These are phyloP conservation scores for Cyanodermella asteris DNA, from an alignment of 2,329 filamentous ascomycete genomes.

Conservation along the genomic window DNA sequence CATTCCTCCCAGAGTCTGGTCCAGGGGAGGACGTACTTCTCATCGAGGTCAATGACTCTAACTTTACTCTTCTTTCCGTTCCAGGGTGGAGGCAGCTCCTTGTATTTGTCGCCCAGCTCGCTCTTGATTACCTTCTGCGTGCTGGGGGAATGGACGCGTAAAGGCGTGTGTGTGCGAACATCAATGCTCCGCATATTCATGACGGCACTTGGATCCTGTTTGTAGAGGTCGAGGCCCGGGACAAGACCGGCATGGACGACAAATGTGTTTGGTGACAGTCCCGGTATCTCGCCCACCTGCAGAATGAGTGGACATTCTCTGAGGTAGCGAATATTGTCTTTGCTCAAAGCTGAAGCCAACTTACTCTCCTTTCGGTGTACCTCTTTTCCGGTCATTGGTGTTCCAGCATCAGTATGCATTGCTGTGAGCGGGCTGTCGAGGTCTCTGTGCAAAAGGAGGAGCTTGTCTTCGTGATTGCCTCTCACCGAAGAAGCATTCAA, in stretches of 20 bases:
- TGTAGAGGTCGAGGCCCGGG: conserved; percentile 45
- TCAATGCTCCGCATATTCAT: conserved; percentile 85
- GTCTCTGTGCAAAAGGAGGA: conserved; percentile 43
- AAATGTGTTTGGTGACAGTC: conserved; percentile 40
- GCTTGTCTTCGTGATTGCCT: conserved; percentile 78
- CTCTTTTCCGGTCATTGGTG: conserved; percentile 2
- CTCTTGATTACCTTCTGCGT: background rate
- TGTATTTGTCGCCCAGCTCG: no score
- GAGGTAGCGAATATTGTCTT: conserved; percentile 47
- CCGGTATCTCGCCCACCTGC: conserved; percentile 39
- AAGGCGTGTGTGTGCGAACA: conserved; percentile 27
- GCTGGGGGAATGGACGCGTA: background rate
- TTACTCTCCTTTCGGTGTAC: conserved; percentile 17
- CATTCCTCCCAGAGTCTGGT: conserved; percentile 32
- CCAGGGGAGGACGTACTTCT: background rate
- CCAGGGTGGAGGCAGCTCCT: no score
- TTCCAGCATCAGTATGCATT: conserved; percentile 1
- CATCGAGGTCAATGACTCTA: no score
- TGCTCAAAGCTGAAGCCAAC: conserved; percentile 33
- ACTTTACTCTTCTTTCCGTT: no score
- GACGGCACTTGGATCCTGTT: conserved; percentile 55
- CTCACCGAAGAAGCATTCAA: conserved; percentile 62
- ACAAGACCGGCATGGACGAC: conserved; percentile 76
- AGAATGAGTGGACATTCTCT: conserved; percentile 56
- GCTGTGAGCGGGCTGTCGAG: conserved; percentile 8